A percentile compares a stretch with the other conserved stretches of the same genome.
phyloP scores from a whole-genome alignment of 2,329 filamentous ascomycete species.

The Aspergillus pseudotamarii region DNA sequence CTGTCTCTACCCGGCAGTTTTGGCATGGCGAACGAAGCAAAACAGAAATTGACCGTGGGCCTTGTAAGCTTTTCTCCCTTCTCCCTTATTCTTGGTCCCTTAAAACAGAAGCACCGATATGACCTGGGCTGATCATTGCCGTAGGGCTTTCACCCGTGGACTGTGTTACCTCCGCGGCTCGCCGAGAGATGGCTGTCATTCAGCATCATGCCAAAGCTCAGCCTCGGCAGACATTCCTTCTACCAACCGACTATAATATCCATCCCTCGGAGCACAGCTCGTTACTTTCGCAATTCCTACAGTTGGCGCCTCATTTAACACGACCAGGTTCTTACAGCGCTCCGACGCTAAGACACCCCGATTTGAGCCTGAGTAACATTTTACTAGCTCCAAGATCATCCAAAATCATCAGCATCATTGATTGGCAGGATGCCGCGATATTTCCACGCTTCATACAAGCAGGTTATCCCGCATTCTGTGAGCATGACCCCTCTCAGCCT shows the following conservation, averaged over 20 bases:
- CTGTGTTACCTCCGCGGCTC: constrained; percentile 28
- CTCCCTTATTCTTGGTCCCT: background rate
- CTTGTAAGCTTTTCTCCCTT: constrained; percentile 22
- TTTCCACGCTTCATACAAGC: constrained; percentile 30
- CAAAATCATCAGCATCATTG: constrained; percentile 30
- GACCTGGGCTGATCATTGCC: constrained; percentile 12
- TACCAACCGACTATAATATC: constrained; percentile 29
- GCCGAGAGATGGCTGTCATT: constrained; percentile 27
- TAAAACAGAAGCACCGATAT: background rate
- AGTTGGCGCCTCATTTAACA: constrained; percentile 25
- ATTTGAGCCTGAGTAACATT: constrained; percentile 32
- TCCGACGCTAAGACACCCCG: constrained; percentile 30
- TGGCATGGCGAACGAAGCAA: constrained; percentile 31
- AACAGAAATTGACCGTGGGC: constrained; percentile 28
- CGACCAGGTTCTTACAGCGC: constrained; percentile 14
- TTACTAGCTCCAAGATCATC: constrained; percentile 27
- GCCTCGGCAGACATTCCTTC: constrained; percentile 30
- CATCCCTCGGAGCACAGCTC: constrained; percentile 25
- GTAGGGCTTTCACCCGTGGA: constrained; percentile 25
- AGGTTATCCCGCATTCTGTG: constrained; percentile 30
- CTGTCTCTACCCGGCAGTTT: constrained; percentile 31
- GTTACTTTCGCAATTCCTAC: constrained; percentile 28
- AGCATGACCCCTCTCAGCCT: constrained; percentile 26
- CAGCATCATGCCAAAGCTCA: constrained; percentile 26
- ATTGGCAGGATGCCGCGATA: constrained; percentile 32